Evolutionary conservation across 441 rosid species (phyloP).

Genomic region (Brassica balearica): DNA sequence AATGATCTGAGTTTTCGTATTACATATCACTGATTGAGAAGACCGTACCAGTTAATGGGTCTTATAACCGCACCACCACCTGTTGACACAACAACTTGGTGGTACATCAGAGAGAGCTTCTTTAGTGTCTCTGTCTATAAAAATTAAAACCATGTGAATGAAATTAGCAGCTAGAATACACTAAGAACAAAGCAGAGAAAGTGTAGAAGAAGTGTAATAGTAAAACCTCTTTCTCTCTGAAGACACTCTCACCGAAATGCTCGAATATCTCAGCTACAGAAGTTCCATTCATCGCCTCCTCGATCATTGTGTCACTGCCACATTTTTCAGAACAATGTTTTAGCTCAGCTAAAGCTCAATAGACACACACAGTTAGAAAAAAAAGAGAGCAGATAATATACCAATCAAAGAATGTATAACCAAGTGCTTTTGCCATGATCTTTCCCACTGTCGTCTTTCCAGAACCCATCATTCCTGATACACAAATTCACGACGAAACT

Average conservation of each 20-base stretch:
- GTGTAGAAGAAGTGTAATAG: slow-evolving; percentile 17
- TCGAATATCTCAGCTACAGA: slow-evolving; percentile 87
- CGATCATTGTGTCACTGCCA: slow-evolving; percentile 72
- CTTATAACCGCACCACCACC: slow-evolving; percentile 88
- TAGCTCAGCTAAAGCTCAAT: slow-evolving; percentile 11
- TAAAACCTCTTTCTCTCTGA: slow-evolving; percentile 84
- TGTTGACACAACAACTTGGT: slow-evolving; percentile 77
- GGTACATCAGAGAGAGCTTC: slow-evolving; percentile 58
- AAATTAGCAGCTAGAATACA: slow-evolving; percentile 10
- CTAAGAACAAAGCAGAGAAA: not conserved
- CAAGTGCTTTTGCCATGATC: slow-evolving; percentile 65
- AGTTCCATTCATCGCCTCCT: slow-evolving; percentile 62
- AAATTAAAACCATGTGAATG: slow-evolving; percentile 25
- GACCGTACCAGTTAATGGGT: slow-evolving; percentile 72
- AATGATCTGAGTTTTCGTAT: slow-evolving; percentile 6
- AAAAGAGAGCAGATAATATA: slow-evolving; percentile 30
- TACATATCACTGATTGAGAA: slow-evolving; percentile 6
- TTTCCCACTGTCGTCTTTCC: slow-evolving; percentile 93
- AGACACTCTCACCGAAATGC: slow-evolving; percentile 76
- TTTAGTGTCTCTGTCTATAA: slow-evolving; percentile 69
- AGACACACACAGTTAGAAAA: not conserved
- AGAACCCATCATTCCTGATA: slow-evolving; percentile 93
- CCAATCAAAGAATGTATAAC: slow-evolving; percentile 79
- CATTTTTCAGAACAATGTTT: slow-evolving; percentile 32
- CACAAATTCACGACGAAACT: slow-evolving; percentile 25